These are phyloP conservation scores for Corylus avellana DNA, from an alignment of 306 rosid genomes.

Conservation along the genomic window DNA sequence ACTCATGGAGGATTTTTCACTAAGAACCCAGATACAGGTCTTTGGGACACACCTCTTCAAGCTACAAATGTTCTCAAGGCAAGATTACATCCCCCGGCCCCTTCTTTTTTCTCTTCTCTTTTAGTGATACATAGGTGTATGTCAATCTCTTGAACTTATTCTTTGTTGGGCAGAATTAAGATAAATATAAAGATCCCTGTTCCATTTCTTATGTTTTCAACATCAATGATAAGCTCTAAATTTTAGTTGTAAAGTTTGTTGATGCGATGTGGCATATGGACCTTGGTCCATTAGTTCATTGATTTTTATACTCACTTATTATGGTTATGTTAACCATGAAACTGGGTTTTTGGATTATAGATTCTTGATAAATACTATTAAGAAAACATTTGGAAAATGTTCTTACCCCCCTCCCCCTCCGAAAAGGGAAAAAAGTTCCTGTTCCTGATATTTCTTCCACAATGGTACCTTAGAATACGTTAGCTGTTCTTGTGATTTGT, in stretches of 20 bases:
- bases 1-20: slow-evolving; percentile 86
- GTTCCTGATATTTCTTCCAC: background rate
- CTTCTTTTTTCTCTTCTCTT: background rate
- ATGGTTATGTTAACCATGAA: background rate
- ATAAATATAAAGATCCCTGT: background rate
- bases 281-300: background rate
- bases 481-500: background rate
- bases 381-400: background rate
- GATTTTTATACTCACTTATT: background rate
- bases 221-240: background rate
- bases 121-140: background rate
- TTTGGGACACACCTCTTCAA: slow-evolving; percentile 96
- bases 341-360: background rate
- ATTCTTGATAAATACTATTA: background rate
- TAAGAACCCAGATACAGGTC: slow-evolving; percentile 64
- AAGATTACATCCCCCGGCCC: slow-evolving; percentile 25
- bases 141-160: background rate
- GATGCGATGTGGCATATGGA: background rate
- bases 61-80: slow-evolving; percentile 81
- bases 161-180: background rate
- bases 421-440: background rate
- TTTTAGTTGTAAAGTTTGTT: background rate
- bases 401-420: background rate
- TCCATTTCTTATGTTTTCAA: background rate
- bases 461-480: background rate